Evolutionary conservation across 139 green algal species (phyloP), one percentile per base, ranked within the genome.

Genomic region (Auxenochlorella pyrenoidosa): DNA sequence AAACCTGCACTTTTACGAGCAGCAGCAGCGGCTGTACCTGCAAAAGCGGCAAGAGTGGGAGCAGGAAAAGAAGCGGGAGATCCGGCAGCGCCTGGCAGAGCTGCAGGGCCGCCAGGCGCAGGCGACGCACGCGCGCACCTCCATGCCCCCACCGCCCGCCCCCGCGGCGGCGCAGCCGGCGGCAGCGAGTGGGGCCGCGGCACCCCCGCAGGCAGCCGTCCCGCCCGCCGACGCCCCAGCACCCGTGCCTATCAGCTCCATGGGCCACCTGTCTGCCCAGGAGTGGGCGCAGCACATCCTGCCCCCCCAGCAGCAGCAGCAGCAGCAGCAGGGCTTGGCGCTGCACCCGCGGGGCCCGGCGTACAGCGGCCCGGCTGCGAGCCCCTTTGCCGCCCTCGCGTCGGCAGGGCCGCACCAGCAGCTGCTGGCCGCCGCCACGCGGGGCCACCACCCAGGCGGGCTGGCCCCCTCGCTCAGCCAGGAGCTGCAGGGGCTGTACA

Each of bases 21-120:
- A 79, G 73, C 40, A 51, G 40, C 75, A 81, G 75, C 75, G 43
- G 43, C 44, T 65, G 28, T 59, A 81, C 28, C 43, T 41, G 75
- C 75, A 28, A 28, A 59, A 18, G 26, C n/a, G 47, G 43, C 75
- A 81, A 43, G 43, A 81, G 75, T 30, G 59, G 43, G 75, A 59
- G 40, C 40, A 36, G 3, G 43, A 59, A 28, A 34, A 40, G 43
- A 47, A 59, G 75, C 75, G 36, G 30, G 75, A 81, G 75, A 10
- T 41, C 24, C 75, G 30, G 30, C 75, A 63, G 30, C 75, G 51
- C 8, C 22, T 79, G 73, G 40, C 47, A 8, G 41, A 28, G 36
- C 72, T 51, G 72, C 72, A 78, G 72, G 15, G 38, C 36, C 43
- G 36, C 18, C 36, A 78, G 72, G 38, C 21, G 72, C 13, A 22